Conservation (phyloP, 306 rosid genomes). For the Vicia faba region DNA sequence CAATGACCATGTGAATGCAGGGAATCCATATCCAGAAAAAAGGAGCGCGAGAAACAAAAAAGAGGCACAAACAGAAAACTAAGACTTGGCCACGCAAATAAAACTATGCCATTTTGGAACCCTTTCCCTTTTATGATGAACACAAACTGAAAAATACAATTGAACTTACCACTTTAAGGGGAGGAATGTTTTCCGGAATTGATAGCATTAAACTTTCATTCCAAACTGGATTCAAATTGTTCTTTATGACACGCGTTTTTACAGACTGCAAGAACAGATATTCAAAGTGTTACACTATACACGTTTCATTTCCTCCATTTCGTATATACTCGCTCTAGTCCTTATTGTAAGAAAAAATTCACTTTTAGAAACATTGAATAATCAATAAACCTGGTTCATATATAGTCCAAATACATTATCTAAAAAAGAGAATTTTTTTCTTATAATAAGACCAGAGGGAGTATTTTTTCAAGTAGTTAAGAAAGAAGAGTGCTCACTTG, state of each 20-base stretch:
- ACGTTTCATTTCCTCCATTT: constrained; percentile 11
- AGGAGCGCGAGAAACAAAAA: neutral
- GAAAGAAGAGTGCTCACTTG: constrained; percentile 68
- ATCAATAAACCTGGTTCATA: too few relatives aligned
- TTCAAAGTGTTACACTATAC: constrained; percentile 5
- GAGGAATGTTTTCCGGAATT: constrained; percentile 85
- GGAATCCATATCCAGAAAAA: neutral
- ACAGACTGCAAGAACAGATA: constrained; percentile 68
- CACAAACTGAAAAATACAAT: neutral
- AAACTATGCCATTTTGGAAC: neutral
- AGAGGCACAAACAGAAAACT: neutral
- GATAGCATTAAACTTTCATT: constrained; percentile 91
- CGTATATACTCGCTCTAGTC: neutral
- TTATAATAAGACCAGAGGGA: too few relatives aligned
- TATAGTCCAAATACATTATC: too few relatives aligned
- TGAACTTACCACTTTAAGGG: constrained; percentile 79
- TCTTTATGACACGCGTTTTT: constrained; percentile 88
- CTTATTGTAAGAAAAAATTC: too few relatives aligned
- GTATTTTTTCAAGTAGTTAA: constrained; percentile 11
- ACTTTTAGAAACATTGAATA: too few relatives aligned
- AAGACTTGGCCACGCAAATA: neutral
- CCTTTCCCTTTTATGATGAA: constrained; percentile 6
- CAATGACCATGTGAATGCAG: neutral
- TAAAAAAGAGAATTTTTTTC: too few relatives aligned
- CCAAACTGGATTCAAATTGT: constrained; percentile 90